Base-by-base conservation (phyloP, 1,139 yeast genomes). In the Eremothecium sinecaudum region DNA sequence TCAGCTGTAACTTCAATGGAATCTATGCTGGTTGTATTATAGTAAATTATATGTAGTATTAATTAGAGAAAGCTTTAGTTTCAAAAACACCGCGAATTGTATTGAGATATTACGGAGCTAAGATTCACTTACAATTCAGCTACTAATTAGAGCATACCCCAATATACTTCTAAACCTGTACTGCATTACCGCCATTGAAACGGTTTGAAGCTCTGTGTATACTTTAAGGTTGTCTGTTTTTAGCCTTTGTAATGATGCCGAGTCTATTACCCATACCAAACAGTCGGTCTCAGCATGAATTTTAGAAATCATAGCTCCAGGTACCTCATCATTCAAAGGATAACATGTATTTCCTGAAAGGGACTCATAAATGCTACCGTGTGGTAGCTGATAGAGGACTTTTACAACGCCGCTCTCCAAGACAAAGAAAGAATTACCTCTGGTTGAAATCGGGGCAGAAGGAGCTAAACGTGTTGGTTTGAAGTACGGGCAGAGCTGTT, bases 281-380 rank as follows among this genome's bases (percentile, higher is more conserved):
- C 81, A 64, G 38, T 79, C 83, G 2, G 64, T 60, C 35, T 70
- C 73, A 2, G 68, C 65, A 24, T 51, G 51, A 18, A 61, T 56
- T 6, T 33, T 14, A 14, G 16, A 25, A 14, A 45, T 48, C 13
- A 43, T 38, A 13, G 34, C 33, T 4, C 39, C 45, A 28, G 36
- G 43, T 7, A 37, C 40, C 16, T 47, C 48, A 9, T 51, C 45
- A 21, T 55, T 55, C 38, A 42, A 66, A 46, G 98, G 98, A 58
- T 86, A 82, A 4, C 93, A 78, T 0, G 96, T 86, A 43, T 86
- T 75, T n/a, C 95, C 93, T 21, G 90, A 69, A 38, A 87, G 73
- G 12, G 84, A 78, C 41, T 90, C 90, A 38, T 71, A 72, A 23
- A 87, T 67, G 28, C 71, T 73, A 3, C 81, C 71, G 45, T 69